These are phyloP conservation scores for Geopyxis carbonaria DNA, from an alignment of 495 filamentous ascomycete genomes.

Conservation along the genomic window DNA sequence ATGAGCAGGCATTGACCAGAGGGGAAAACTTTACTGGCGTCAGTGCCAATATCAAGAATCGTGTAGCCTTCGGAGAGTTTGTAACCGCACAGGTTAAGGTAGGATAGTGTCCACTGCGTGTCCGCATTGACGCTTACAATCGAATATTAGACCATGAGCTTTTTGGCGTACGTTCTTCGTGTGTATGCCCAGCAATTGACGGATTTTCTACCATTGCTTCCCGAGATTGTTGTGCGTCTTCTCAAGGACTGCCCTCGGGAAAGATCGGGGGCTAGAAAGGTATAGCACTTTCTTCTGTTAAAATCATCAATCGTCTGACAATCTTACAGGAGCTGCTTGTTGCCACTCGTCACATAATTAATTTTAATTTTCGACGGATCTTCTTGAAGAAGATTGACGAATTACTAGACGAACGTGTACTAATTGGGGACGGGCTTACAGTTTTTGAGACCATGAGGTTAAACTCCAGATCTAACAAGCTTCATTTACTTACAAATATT, in stretches of 20 bases:
- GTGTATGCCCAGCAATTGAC: slow-evolving; percentile 73
- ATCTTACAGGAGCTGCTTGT: slow-evolving; percentile 57
- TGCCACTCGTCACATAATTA: slow-evolving; percentile 95
- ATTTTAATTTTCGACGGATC: slow-evolving; percentile 94
- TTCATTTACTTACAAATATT: slow-evolving; percentile 2
- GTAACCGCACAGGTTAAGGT: slow-evolving; percentile 90
- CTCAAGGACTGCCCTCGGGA: slow-evolving; percentile 88
- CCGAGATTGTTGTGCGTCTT: slow-evolving; percentile 78
- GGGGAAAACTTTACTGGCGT: slow-evolving; percentile 80
- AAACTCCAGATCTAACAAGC: neutral
- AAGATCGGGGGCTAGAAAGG: slow-evolving; percentile 76
- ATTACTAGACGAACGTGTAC: slow-evolving; percentile 74
- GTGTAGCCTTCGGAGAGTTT: slow-evolving; percentile 90
- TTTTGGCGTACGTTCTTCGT: slow-evolving; percentile 81
- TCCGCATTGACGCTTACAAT: neutral
- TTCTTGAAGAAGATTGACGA: slow-evolving; percentile 92
- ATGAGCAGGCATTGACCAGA: slow-evolving; percentile 58
- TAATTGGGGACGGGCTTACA: slow-evolving; percentile 90
- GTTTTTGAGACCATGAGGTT: slow-evolving; percentile 80
- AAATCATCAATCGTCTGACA: neutral
- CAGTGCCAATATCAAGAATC: slow-evolving; percentile 81
- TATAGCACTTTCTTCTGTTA: slow-evolving; percentile 3
- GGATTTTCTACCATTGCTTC: slow-evolving; percentile 76
- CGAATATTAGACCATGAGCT: slow-evolving; percentile 67
- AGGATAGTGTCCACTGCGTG: neutral